Evolutionary conservation across 495 filamentous ascomycete genomes (phyloP).

Genomic region (Penicillium steckii): DNA sequence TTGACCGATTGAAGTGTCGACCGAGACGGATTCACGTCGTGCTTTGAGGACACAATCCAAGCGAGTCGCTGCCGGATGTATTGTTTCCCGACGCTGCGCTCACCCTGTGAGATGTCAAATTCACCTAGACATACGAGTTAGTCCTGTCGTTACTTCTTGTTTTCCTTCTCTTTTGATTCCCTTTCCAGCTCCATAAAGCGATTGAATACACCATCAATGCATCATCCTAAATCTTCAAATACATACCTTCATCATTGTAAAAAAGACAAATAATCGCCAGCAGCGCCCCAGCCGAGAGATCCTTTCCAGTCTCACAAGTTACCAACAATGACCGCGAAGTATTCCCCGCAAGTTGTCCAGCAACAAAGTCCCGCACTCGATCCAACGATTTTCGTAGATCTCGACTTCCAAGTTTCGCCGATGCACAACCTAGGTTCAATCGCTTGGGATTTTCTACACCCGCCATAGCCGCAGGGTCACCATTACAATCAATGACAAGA

Average conservation of each 20-base stretch:
- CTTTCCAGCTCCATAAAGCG: constrained; percentile 23
- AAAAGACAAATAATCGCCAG: constrained; percentile 63
- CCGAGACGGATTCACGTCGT: constrained; percentile 75
- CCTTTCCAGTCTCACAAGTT: constrained; percentile 61
- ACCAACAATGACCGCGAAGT: constrained; percentile 47
- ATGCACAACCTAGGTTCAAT: constrained; percentile 63
- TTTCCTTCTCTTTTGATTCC: constrained; percentile 9
- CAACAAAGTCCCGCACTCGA: constrained; percentile 49
- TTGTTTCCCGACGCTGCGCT: constrained; percentile 61
- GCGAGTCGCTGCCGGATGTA: constrained; percentile 73
- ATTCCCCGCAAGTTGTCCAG: constrained; percentile 25
- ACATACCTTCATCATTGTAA: constrained; percentile 54
- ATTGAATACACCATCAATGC: constrained; percentile 11
- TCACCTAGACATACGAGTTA: constrained; percentile 28
- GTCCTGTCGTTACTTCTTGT: constrained; percentile 3
- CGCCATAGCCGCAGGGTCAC: constrained; percentile 25
- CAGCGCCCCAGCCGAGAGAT: constrained; percentile 62
- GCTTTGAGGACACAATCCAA: constrained; percentile 71
- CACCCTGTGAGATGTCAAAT: constrained; percentile 26
- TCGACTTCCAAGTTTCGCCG: constrained; percentile 72
- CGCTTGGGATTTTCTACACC: constrained; percentile 27
- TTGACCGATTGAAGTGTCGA: constrained; percentile 85
- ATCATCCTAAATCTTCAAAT: not conserved
- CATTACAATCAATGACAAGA: constrained; percentile 46
- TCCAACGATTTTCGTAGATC: constrained; percentile 65